phyloP scores from a whole-genome alignment of 1,284 basidiomycete genomes.

The Pulchroboletus neoregius region DNA sequence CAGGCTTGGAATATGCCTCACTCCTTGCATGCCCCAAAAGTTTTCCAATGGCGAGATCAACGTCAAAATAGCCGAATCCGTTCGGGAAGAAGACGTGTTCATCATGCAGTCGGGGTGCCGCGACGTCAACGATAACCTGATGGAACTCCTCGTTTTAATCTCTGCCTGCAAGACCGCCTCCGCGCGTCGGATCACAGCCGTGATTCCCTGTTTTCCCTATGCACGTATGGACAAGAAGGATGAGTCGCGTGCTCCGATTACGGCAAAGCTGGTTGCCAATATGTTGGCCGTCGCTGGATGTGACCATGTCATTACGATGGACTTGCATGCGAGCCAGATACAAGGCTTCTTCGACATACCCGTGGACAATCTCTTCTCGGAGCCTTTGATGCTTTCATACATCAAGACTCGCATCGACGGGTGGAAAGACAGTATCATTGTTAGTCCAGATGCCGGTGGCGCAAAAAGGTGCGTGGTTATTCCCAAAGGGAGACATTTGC shows the following conservation, averaged over 20 bases:
- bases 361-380: conserved; percentile 93
- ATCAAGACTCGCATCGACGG: conserved; percentile 86
- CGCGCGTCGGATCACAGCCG: conserved; percentile 94
- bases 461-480: conserved; percentile 79
- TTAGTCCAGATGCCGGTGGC: conserved; percentile 96
- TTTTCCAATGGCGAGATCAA: conserved; percentile 96
- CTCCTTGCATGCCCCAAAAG: conserved; percentile 89
- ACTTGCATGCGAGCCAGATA: conserved; percentile 97
- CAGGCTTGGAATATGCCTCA: conserved; percentile 85
- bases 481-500: not conserved
- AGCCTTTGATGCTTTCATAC: conserved; percentile 83
- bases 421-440: conserved; percentile 90
- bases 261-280: conserved; percentile 97
- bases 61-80: conserved; percentile 90
- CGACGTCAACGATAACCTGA: conserved; percentile 82
- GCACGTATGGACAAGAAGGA: conserved; percentile 99
- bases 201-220: conserved; percentile 98
- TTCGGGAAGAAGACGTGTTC: conserved; percentile 97
- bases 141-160: conserved; percentile 89
- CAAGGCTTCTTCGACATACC: conserved; percentile 99
- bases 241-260: conserved; percentile 94
- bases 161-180: conserved; percentile 97
- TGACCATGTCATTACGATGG: conserved; percentile 99
- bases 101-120: conserved; percentile 85
- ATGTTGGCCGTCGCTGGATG: conserved; percentile 96